Base-by-base conservation (phyloP, 2,329 filamentous ascomycete species). In the Verticillium dahliae region DNA sequence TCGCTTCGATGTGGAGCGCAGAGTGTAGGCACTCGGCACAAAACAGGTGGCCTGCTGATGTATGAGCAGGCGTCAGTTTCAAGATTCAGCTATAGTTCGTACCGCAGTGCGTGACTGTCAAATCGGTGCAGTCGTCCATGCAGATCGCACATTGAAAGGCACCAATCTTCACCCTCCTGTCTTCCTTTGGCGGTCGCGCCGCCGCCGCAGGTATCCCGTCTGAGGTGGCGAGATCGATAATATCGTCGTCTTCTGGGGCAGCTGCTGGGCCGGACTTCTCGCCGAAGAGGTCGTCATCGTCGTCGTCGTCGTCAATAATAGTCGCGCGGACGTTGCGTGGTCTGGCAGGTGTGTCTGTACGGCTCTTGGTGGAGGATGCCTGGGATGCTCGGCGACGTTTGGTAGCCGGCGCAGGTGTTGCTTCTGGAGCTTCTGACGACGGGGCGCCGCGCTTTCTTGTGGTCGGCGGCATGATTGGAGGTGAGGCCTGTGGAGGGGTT, bases 21-120 rank as follows among this genome's bases (percentile, higher is more conserved):
- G 82, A 81, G 67, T 87, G 84, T 1, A 89, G 76, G 68, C 86
- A 89, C 61, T 82, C 79, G 56, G 82, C 81, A 65, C 86, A 89
- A 69, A 87, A 89, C 2, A 89, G 74, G 67, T 89, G 86, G 10
- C 86, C 86, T 88, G 50, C 11, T 41, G 27, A 50, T 33, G n/a
- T 50, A 58, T 45, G 37, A 39, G 34, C 45, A 54, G 50, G 34
- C 50, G 56, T 55, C 60, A 54, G 39, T 11, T 4, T 11, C 14
- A 6, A 50, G 38, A 37, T n/a, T 2, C n/a, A 11, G 27, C 13
- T 6, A 13, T 13, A 2, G 11, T 33, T 75, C 84, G 65, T 83
- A 89, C 86, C 86, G 72, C 86, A 89, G 71, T 88, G 84, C 2
- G 86, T 89, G 56, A 88, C 81, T 1, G 85, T 87, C 63, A 89